Conservation (phyloP, 345 rosid species). For the Garcia nutans region DNA sequence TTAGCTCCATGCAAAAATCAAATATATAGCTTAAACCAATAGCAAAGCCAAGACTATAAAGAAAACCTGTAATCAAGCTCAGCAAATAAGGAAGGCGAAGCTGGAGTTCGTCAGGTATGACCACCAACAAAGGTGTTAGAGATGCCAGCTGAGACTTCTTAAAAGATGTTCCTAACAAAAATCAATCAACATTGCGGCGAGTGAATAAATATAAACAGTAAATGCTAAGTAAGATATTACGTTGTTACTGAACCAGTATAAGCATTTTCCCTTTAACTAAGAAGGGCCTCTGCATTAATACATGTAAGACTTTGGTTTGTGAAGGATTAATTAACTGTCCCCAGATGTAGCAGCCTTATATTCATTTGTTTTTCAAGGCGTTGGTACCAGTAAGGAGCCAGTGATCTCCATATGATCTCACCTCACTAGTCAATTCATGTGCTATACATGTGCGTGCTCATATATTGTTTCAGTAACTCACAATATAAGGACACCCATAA, state of each 20-base stretch:
- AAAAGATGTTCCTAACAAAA: slow-evolving; percentile 71
- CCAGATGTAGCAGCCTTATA: not conserved
- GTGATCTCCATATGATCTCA: not conserved
- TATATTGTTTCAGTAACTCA: not conserved
- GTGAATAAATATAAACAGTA: too few species aligned
- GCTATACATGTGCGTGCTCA: too few species aligned
- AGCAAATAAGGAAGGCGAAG: slow-evolving; percentile 32
- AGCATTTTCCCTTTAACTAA: not conserved
- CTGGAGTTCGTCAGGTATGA: slow-evolving; percentile 42
- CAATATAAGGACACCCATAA: not conserved
- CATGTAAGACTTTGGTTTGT: not conserved
- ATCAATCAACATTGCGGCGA: slow-evolving; percentile 11
- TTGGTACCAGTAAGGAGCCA: not conserved
- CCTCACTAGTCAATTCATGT: not conserved
- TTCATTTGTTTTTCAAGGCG: not conserved
- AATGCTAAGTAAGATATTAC: not conserved
- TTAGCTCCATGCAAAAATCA: not conserved
- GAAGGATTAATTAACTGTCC: not conserved
- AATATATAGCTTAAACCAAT: slow-evolving; percentile 5
- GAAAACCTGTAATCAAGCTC: slow-evolving; percentile 51
- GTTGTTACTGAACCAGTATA: not conserved
- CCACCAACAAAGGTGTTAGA: slow-evolving; percentile 49
- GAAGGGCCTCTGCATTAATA: not conserved
- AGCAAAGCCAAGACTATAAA: slow-evolving; percentile 17
- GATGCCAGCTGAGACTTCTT: slow-evolving; percentile 53